Evolutionary conservation across 768 basidiomycete species (phyloP).

Genomic region (Tricholoma hemisulphureum): DNA sequence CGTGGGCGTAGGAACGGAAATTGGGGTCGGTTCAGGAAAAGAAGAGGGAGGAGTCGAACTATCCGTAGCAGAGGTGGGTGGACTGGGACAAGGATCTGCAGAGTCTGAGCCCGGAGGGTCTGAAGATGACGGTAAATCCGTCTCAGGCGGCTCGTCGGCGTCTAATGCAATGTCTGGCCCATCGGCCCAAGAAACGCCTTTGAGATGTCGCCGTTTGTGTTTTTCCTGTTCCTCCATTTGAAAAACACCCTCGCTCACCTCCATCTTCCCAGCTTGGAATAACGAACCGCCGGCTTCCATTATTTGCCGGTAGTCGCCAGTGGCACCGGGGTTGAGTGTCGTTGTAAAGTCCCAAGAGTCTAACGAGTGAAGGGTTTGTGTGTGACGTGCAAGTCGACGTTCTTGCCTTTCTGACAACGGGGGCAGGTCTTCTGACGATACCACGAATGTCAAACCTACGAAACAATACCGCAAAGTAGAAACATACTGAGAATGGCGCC

Average conservation of each 20-base stretch:
- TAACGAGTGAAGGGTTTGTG: slow-evolving; percentile 45
- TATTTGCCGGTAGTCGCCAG: slow-evolving; percentile 25
- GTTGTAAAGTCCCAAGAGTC: slow-evolving; percentile 83
- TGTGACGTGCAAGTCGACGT: slow-evolving; percentile 45
- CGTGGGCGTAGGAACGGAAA: not conserved
- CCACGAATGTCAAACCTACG: not conserved
- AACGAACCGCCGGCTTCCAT: slow-evolving; percentile 17
- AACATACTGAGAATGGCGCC: slow-evolving; percentile 64
- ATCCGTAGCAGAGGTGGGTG: slow-evolving; percentile 18
- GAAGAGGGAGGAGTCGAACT: slow-evolving; percentile 5
- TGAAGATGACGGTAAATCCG: slow-evolving; percentile 18
- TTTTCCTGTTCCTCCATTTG: slow-evolving; percentile 33
- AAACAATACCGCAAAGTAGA: slow-evolving; percentile 2
- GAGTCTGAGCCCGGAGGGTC: slow-evolving; percentile 18
- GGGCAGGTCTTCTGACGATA: slow-evolving; percentile 56
- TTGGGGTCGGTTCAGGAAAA: not conserved
- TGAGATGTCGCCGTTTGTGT: slow-evolving; percentile 8
- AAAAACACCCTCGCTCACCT: slow-evolving; percentile 32
- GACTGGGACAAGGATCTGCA: slow-evolving; percentile 11
- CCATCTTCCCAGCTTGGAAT: slow-evolving; percentile 16
- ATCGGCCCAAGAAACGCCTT: slow-evolving; percentile 20
- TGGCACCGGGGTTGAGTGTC: slow-evolving; percentile 40
- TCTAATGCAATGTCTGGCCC: slow-evolving; percentile 7
- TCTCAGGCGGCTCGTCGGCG: slow-evolving; percentile 5
- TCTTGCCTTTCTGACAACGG: slow-evolving; percentile 75